Evolutionary conservation across 352 stramenopile genomes (phyloP).

Genomic region (Peronosclerospora sorghi): DNA sequence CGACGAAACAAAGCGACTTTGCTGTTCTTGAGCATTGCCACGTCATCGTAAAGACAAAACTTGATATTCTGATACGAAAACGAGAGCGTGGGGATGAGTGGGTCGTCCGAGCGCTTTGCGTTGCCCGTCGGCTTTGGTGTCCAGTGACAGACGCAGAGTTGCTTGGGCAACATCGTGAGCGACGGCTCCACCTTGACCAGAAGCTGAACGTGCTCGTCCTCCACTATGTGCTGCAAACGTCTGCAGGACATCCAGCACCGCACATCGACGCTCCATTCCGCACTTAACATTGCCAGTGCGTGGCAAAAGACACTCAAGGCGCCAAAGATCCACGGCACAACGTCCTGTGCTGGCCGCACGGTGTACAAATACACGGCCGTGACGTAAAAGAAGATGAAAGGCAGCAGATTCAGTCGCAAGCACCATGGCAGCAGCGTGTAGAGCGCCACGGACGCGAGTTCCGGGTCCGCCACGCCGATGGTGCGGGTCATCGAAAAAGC

Average conservation of each 20-base stretch:
- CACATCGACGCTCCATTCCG: slow-evolving; percentile 48
- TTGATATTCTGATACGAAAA: slow-evolving; percentile 74
- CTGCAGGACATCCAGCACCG: slow-evolving; percentile 48
- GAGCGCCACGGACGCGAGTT: slow-evolving; percentile 41
- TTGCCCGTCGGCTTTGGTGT: slow-evolving; percentile 4
- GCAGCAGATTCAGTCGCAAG: slow-evolving; percentile 53
- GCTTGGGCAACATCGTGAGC: slow-evolving; percentile 34
- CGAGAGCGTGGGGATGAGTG: slow-evolving; percentile 38
- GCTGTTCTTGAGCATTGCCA: slow-evolving; percentile 30
- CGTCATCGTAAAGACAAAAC: slow-evolving; percentile 59
- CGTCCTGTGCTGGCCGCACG: slow-evolving; percentile 30
- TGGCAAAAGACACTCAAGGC: slow-evolving; percentile 37
- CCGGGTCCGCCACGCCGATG: slow-evolving; percentile 39
- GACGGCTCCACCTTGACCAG: slow-evolving; percentile 49
- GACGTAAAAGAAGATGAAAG: slow-evolving; percentile 57
- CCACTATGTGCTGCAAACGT: slow-evolving; percentile 32
- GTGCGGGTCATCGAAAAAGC: slow-evolving; percentile 7
- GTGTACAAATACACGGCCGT: slow-evolving; percentile 51
- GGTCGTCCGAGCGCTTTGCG: neutral
- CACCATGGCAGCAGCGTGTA: slow-evolving; percentile 49
- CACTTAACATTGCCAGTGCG: slow-evolving; percentile 34
- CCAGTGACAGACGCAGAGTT: slow-evolving; percentile 37
- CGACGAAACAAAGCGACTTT: slow-evolving; percentile 57
- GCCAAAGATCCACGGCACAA: slow-evolving; percentile 31
- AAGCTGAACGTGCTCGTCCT: slow-evolving; percentile 48